These are phyloP conservation scores for Aspergillus phoenicis DNA, from an alignment of 2,329 filamentous ascomycete genomes.

Conservation along the genomic window DNA sequence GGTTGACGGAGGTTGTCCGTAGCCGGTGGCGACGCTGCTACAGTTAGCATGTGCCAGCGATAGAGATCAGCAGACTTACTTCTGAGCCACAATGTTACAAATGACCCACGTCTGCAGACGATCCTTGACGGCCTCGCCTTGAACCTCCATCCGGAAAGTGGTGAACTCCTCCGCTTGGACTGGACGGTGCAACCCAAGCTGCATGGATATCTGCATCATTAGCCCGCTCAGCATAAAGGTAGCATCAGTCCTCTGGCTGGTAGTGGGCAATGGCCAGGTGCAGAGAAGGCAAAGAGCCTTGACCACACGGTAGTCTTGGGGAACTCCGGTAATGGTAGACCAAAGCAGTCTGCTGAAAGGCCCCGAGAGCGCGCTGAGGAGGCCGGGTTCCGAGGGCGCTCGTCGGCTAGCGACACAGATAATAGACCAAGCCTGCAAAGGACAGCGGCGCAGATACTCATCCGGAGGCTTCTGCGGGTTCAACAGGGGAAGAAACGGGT, in stretches of 20 bases:
- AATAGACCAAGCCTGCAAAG: constrained; percentile 66
- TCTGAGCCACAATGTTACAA: constrained; percentile 69
- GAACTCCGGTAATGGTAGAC: constrained; percentile 60
- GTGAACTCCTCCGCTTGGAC: constrained; percentile 61
- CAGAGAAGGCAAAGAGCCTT: constrained; percentile 65
- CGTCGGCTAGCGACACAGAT: constrained; percentile 63
- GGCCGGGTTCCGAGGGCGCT: constrained; percentile 55
- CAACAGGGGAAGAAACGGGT: constrained; percentile 64
- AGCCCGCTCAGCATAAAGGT: constrained; percentile 65
- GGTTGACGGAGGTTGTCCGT: constrained; percentile 65
- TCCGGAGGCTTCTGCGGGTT: constrained; percentile 58
- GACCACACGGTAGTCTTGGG: constrained; percentile 64
- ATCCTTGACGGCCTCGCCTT: constrained; percentile 64
- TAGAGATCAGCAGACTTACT: constrained; percentile 43
- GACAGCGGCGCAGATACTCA: constrained; percentile 59
- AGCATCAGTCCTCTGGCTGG: constrained; percentile 62
- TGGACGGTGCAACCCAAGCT: constrained; percentile 63
- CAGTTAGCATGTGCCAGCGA: constrained; percentile 6
- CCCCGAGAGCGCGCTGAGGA: constrained; percentile 53
- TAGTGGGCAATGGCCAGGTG: constrained; percentile 65
- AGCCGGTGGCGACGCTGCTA: constrained; percentile 61
- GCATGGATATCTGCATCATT: constrained; percentile 69
- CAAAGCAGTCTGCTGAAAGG: constrained; percentile 61
- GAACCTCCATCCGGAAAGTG: constrained; percentile 53
- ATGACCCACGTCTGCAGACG: constrained; percentile 66